Conservation (phyloP, 1,284 basidiomycete genomes). For the Ceratobasidium sp. region DNA sequence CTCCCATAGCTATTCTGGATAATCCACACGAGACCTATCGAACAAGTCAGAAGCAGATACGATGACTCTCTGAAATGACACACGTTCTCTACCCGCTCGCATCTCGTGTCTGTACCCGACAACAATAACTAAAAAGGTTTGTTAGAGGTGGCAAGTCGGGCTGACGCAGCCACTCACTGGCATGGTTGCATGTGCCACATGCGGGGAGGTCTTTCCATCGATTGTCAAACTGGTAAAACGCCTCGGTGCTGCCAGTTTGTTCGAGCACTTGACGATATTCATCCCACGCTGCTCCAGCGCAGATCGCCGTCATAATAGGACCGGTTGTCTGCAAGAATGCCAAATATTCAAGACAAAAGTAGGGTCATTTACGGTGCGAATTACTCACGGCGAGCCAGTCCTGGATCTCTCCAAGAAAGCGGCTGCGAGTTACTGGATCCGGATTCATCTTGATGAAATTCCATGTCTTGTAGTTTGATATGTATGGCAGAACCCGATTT, state of each 20-base stretch:
- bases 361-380: not conserved
- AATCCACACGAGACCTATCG: conserved; percentile 14
- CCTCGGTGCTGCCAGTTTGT: not conserved
- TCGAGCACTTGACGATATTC: not conserved
- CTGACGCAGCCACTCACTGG: not conserved
- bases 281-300: not conserved
- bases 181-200: conserved; percentile 11
- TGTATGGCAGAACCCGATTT: not conserved
- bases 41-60: not conserved
- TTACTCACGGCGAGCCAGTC: conserved; percentile 10
- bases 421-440: too few relatives aligned
- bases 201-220: not conserved
- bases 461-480: not conserved
- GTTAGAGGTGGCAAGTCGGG: too few relatives aligned
- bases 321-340: conserved; percentile 1
- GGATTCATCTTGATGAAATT: not conserved
- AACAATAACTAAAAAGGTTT: not conserved
- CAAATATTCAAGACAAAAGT: too few relatives aligned
- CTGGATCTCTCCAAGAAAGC: not conserved
- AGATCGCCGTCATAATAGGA: conserved; percentile 8
- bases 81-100: not conserved
- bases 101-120: conserved; percentile 10
- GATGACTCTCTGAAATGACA: not conserved
- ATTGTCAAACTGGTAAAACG: conserved; percentile 2
- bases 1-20: conserved; percentile 24